Evolutionary conservation across 225 moss, liverwort and hornwort genomes (phyloP).

Genomic region (Thuidium tamariscinum): DNA sequence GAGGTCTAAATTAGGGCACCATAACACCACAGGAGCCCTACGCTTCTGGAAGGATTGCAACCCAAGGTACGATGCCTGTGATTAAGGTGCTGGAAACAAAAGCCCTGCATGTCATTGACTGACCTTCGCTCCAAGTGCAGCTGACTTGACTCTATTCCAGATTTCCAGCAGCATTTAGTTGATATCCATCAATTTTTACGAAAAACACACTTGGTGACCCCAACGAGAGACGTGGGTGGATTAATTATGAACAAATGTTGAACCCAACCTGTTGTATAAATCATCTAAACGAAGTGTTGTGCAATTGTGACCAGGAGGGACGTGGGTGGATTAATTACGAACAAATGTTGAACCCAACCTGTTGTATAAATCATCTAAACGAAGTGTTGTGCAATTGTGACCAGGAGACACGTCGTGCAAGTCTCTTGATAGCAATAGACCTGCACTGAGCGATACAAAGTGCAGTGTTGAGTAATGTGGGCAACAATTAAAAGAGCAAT

Average conservation of each 20-base stretch:
- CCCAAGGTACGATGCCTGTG: background rate
- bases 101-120: background rate
- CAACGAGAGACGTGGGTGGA: background rate
- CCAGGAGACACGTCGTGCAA: background rate
- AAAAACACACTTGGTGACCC: background rate
- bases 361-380: background rate
- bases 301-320: background rate
- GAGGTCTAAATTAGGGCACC: background rate
- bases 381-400: too few relatives aligned
- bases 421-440: background rate
- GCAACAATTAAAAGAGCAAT: background rate
- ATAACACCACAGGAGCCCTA: background rate
- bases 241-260: background rate
- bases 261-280: background rate
- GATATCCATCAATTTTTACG: background rate
- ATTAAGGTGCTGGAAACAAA: background rate
- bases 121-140: background rate
- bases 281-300: background rate
- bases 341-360: background rate
- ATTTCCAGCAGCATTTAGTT: background rate
- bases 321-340: background rate
- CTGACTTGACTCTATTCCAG: background rate
- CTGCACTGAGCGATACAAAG: background rate
- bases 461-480: background rate
- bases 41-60: background rate